Evolutionary conservation across 208 protist species (phyloP).

Genomic region (Wallacemonas rigidus): DNA sequence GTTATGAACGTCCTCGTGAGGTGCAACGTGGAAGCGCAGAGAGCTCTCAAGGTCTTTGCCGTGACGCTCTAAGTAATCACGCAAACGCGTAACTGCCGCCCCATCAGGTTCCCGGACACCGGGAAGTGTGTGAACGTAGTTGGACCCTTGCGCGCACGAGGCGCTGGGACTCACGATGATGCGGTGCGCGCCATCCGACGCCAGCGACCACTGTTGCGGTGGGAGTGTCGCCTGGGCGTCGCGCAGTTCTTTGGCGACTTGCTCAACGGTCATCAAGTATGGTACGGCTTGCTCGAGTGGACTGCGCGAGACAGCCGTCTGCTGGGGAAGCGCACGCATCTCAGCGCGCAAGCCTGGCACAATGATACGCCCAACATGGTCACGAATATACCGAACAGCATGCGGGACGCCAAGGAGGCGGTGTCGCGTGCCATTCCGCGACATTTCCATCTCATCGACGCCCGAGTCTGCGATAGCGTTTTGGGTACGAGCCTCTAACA

Average conservation of each 20-base stretch:
- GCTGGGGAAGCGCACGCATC: background rate
- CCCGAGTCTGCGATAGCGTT: too few species aligned
- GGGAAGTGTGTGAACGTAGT: conserved; percentile 84
- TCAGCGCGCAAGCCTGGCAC: conserved; percentile 37
- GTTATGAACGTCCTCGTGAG: background rate
- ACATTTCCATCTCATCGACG: too few species aligned
- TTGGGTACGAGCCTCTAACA: conserved; percentile 24
- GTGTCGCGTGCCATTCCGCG: too few species aligned
- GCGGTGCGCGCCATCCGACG: conserved; percentile 57
- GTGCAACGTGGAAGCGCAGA: conserved; percentile 9
- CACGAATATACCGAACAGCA: conserved; percentile 12
- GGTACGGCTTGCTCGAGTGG: background rate
- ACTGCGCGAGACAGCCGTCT: background rate
- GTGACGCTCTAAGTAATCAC: conserved; percentile 89
- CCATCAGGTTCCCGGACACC: conserved; percentile 65
- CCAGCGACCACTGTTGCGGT: conserved; percentile 60
- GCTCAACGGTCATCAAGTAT: conserved; percentile 6
- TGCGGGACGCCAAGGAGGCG: background rate
- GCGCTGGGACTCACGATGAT: conserved; percentile 66
- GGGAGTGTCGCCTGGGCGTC: conserved; percentile 32
- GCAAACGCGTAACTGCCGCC: conserved; percentile 45
- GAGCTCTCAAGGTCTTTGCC: conserved; percentile 57
- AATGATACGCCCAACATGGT: conserved; percentile 54
- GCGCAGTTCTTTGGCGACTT: conserved; percentile 13
- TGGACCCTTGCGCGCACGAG: conserved; percentile 26